Evolutionary conservation across 2,329 filamentous ascomycete species (phyloP).

Genomic region (Lachnellula suecica): DNA sequence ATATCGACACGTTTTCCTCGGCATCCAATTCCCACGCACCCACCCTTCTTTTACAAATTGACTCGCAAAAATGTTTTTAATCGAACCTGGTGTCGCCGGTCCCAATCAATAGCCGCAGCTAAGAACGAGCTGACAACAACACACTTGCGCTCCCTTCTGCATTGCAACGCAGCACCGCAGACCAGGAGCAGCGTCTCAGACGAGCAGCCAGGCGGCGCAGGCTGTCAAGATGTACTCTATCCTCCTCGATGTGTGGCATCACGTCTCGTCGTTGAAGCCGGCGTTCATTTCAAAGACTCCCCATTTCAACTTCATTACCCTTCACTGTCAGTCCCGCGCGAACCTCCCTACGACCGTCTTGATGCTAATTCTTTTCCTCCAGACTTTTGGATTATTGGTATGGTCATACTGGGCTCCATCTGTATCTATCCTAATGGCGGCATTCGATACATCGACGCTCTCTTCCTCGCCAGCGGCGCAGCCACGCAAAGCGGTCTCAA

Average conservation of each 20-base stretch:
- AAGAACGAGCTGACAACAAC: not conserved
- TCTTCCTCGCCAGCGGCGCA: slow-evolving; percentile 83
- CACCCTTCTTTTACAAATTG: not conserved
- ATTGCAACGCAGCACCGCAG: not conserved
- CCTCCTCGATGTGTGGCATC: slow-evolving; percentile 33
- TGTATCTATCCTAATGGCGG: slow-evolving; percentile 67
- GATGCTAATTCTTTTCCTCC: slow-evolving; percentile 5
- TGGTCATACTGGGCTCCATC: slow-evolving; percentile 72
- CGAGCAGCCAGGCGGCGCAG: not conserved
- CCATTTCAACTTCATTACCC: slow-evolving; percentile 78
- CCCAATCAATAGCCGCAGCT: slow-evolving; percentile 5
- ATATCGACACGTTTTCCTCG: too few relatives aligned
- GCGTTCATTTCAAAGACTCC: slow-evolving; percentile 60
- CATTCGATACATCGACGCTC: slow-evolving; percentile 78
- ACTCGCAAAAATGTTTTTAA: slow-evolving; percentile 5
- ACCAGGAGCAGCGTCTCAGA: not conserved
- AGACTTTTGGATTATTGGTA: slow-evolving; percentile 80
- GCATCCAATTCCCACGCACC: too few relatives aligned
- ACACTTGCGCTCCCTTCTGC: not conserved
- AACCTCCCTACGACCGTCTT: not conserved
- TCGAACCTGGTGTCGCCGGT: slow-evolving; percentile 5
- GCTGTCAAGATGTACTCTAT: slow-evolving; percentile 25
- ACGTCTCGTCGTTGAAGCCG: slow-evolving; percentile 51
- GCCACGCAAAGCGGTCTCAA: slow-evolving; percentile 94
- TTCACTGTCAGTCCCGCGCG: slow-evolving; percentile 64